phyloP scores from a whole-genome alignment of 768 basidiomycete species.

The Pulveroboletus frians region DNA sequence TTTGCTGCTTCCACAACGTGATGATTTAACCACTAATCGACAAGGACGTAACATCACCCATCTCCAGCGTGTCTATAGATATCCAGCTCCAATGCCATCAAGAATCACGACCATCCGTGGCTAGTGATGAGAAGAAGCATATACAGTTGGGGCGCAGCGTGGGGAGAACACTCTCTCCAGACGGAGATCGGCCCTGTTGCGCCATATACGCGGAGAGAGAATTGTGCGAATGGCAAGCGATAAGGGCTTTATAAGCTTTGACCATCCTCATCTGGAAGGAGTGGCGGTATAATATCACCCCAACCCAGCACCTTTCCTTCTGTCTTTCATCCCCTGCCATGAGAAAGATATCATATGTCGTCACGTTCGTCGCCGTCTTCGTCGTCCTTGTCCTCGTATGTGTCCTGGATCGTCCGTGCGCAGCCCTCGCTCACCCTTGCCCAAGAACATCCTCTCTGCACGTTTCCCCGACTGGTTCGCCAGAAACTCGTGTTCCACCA shows the following conservation, averaged over 20 bases:
- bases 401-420: not conserved
- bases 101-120: no score
- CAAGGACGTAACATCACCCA: slow-evolving; percentile 23
- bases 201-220: slow-evolving; percentile 3
- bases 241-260: slow-evolving; percentile 10
- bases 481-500: slow-evolving; percentile 14
- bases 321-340: slow-evolving; percentile 29
- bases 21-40: slow-evolving; percentile 45
- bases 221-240: slow-evolving; percentile 25
- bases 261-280: not conserved
- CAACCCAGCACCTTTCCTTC: not conserved
- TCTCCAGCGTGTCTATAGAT: not conserved
- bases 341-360: slow-evolving; percentile 65
- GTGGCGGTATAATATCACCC: not conserved
- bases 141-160: no score
- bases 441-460: slow-evolving; percentile 54
- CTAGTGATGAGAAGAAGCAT: no score
- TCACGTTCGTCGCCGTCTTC: slow-evolving; percentile 55
- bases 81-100: not conserved
- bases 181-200: not conserved
- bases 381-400: slow-evolving; percentile 50
- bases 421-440: not conserved
- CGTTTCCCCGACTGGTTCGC: slow-evolving; percentile 62
- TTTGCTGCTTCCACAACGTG: slow-evolving; percentile 34
- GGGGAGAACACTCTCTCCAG: no score